Base-by-base conservation (phyloP, 2,329 filamentous ascomycete genomes). In the Apiospora phragmitis region DNA sequence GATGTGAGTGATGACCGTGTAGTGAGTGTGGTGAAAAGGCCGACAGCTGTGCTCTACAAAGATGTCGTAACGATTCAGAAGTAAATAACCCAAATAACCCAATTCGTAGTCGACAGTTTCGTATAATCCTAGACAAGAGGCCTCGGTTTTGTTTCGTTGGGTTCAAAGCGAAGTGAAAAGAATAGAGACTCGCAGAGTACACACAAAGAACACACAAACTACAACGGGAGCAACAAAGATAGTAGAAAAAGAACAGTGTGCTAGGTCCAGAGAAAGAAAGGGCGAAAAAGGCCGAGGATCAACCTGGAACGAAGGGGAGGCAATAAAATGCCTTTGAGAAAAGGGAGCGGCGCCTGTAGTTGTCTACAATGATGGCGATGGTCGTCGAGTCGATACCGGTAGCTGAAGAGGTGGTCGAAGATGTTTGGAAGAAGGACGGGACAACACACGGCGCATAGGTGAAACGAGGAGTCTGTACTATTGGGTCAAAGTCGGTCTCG, bases 231-330 rank as follows among this genome's bases (percentile, higher is more conserved):
- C 26, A 47, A 43, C 42, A 67, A 67, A 67, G 65, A 24, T 26
- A 24, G 16, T 18, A 38, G 26, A 21, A 55, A 67, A 43, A 38
- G 45, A 32, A 47, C 42, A 8, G 55, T 2, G 32, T 45, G 55
- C 18, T 38, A 62, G 21, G 21, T 38, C 32, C 38, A 62, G 55
- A 38, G 55, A 62, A 51, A 41, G 35, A 68, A 68, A 49, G 35
- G 35, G 45, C 45, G 45, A 68, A 68, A 32, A 42, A 68, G 71
- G 71, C 71, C 71, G 71, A 72, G 71, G 71, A 51, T 72, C 71
- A 72, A 72, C 71, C 71, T 72, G 71, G 71, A 72, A 72, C 67
- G 71, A 72, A 43, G 71, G 71, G 38, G 69, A 67, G 42, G 65
- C 67, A 35, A 65, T 7, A 65, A 55, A 65, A 47, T 47, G 65